phyloP scores from a whole-genome alignment of 1,284 basidiomycete genomes.

The Cutaneotrichosporon daszewskae region DNA sequence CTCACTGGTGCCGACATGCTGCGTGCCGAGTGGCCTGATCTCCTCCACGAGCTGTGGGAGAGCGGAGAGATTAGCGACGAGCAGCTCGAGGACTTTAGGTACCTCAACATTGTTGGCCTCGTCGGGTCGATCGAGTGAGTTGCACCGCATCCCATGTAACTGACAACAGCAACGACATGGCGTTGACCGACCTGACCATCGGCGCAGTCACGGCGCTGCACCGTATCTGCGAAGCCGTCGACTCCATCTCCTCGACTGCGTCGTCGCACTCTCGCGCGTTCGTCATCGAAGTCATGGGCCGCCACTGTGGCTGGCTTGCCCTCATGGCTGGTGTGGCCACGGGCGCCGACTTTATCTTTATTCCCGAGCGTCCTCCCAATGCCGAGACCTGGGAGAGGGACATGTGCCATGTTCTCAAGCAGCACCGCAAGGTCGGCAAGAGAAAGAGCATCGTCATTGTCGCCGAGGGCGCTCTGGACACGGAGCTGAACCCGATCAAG shows the following conservation, averaged over 20 bases:
- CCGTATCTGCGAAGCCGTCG: slow-evolving; percentile 94
- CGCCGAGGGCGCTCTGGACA: slow-evolving; percentile 90
- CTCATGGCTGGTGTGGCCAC: slow-evolving; percentile 86
- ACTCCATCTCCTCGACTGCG: slow-evolving; percentile 96
- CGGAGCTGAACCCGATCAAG: slow-evolving; percentile 79
- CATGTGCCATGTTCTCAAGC: slow-evolving; percentile 82
- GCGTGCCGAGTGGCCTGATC: slow-evolving; percentile 84
- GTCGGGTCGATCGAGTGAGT: slow-evolving; percentile 86
- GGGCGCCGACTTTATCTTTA: slow-evolving; percentile 95
- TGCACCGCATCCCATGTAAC: not conserved
- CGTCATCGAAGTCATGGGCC: slow-evolving; percentile 97
- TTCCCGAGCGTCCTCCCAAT: slow-evolving; percentile 84
- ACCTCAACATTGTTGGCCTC: slow-evolving; percentile 92
- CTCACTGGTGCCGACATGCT: slow-evolving; percentile 94
- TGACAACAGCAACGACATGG: slow-evolving; percentile 76
- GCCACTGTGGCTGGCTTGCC: slow-evolving; percentile 97
- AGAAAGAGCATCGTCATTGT: slow-evolving; percentile 98
- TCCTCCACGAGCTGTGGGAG: slow-evolving; percentile 63
- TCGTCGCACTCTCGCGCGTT: slow-evolving; percentile 94
- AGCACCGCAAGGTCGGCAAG: slow-evolving; percentile 90
- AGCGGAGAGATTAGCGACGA: slow-evolving; percentile 67
- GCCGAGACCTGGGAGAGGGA: slow-evolving; percentile 78
- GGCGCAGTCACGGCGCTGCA: slow-evolving; percentile 92
- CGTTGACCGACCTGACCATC: slow-evolving; percentile 93
- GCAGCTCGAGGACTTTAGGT: slow-evolving; percentile 64